Conservation (phyloP, 2,329 filamentous ascomycete species). For the Cladorrhinum sp. region DNA sequence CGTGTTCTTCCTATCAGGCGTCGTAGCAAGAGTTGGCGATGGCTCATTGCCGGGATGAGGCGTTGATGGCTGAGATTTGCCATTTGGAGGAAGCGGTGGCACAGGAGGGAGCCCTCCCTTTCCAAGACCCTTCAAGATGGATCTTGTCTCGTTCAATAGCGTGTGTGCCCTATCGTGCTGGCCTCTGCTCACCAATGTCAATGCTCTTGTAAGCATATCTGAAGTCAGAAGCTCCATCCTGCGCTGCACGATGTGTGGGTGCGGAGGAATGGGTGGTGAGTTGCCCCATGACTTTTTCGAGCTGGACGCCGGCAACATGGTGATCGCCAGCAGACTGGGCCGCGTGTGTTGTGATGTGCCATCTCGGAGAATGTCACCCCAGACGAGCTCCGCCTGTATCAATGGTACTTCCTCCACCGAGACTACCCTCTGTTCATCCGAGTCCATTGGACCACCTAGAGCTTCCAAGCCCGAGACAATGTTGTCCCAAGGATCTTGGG, state of each 20-base stretch:
- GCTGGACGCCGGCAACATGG: conserved; percentile 75
- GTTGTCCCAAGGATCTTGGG: conserved; percentile 94
- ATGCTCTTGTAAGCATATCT: conserved; percentile 90
- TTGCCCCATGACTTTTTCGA: conserved; percentile 63
- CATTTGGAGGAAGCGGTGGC: conserved; percentile 54
- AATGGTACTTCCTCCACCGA: conserved; percentile 94
- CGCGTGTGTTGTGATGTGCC: conserved; percentile 81
- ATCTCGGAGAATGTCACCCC: conserved; percentile 89
- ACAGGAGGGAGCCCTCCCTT: conserved; percentile 93
- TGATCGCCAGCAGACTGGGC: conserved; percentile 89
- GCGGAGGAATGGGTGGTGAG: conserved; percentile 83
- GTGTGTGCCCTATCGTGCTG: conserved; percentile 94
- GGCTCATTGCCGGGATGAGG: conserved; percentile 45
- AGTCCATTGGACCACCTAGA: conserved; percentile 80
- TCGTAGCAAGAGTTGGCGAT: conserved; percentile 43
- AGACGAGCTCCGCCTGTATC: conserved; percentile 90
- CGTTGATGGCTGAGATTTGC: conserved; percentile 46
- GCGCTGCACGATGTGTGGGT: conserved; percentile 90
- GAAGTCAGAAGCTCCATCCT: conserved; percentile 97
- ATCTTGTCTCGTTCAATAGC: conserved; percentile 86
- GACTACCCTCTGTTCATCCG: conserved; percentile 75
- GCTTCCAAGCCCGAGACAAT: conserved; percentile 95
- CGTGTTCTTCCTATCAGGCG: conserved; percentile 54
- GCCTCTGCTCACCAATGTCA: conserved; percentile 84
- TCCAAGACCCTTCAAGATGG: conserved; percentile 90